Evolutionary conservation across 768 basidiomycete genomes (phyloP).

Genomic region (Amanita brunnescens): DNA sequence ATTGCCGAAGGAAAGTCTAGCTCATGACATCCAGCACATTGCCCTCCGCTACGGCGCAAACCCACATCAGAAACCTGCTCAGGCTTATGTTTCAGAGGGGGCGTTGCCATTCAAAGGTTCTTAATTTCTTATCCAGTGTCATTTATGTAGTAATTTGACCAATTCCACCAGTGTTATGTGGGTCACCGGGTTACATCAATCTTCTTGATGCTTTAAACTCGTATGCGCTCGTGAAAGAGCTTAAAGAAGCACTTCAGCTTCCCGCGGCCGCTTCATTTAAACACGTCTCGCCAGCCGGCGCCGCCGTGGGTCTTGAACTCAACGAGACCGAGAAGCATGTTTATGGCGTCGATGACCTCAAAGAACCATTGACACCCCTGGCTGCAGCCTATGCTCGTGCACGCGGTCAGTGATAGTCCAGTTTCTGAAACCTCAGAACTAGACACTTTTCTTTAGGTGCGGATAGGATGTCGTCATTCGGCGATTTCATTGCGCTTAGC

Average conservation of each 20-base stretch:
- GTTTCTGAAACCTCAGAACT: neutral
- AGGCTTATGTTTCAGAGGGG: slow-evolving; percentile 86
- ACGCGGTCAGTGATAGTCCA: slow-evolving; percentile 46
- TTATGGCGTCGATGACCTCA: slow-evolving; percentile 93
- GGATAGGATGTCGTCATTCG: slow-evolving; percentile 99
- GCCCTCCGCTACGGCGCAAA: slow-evolving; percentile 93
- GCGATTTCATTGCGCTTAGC: slow-evolving; percentile 96
- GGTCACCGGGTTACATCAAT: slow-evolving; percentile 98
- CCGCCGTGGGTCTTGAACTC: slow-evolving; percentile 83
- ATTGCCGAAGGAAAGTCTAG: slow-evolving; percentile 48
- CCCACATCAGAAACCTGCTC: slow-evolving; percentile 97
- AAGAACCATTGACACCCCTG: slow-evolving; percentile 79
- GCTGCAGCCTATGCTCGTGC: slow-evolving; percentile 95
- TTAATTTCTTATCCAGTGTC: slow-evolving; percentile 3
- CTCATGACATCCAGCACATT: slow-evolving; percentile 71
- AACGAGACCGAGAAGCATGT: slow-evolving; percentile 84
- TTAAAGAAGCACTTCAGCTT: slow-evolving; percentile 76
- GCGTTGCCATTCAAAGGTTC: slow-evolving; percentile 90
- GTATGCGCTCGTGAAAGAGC: slow-evolving; percentile 90
- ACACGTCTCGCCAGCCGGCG: slow-evolving; percentile 97
- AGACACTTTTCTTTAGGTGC: slow-evolving; percentile 47
- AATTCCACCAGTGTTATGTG: slow-evolving; percentile 66
- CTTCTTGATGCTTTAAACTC: slow-evolving; percentile 96
- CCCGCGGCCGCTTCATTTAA: slow-evolving; percentile 99
- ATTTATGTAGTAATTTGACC: slow-evolving; percentile 1